Conservation (phyloP, 306 rosid species). For the Cicer judaicum region DNA sequence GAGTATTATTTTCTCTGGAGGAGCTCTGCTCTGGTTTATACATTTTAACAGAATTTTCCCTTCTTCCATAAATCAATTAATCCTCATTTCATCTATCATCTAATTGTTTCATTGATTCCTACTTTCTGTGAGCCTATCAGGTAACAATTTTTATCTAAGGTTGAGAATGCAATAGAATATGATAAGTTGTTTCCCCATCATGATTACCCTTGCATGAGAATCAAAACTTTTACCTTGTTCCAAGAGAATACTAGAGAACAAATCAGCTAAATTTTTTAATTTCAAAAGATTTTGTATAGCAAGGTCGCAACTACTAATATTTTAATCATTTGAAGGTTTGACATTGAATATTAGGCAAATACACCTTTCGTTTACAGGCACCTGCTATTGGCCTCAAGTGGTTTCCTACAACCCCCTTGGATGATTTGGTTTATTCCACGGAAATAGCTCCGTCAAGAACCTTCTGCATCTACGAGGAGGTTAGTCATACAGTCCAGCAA, state of each 20-base stretch:
- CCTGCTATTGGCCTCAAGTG: conserved; percentile 79
- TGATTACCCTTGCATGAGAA: conserved; percentile 13
- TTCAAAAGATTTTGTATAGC: conserved; percentile 29
- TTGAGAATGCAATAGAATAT: background rate
- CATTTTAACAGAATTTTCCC: no score
- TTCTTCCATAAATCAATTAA: no score
- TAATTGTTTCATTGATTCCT: no score
- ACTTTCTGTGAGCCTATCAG: no score
- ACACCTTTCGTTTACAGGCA: conserved; percentile 56
- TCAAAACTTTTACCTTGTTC: conserved; percentile 20
- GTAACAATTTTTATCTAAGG: background rate
- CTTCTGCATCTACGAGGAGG: conserved; percentile 91
- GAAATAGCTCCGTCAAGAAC: conserved; percentile 87
- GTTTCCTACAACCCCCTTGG: conserved; percentile 68
- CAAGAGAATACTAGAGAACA: conserved; percentile 24
- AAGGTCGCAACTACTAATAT: conserved; percentile 30
- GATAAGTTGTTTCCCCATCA: background rate
- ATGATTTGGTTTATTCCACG: conserved; percentile 53
- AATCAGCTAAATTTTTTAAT: background rate
- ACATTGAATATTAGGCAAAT: conserved; percentile 22
- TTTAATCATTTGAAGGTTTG: conserved; percentile 15
- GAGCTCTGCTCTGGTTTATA: no score
- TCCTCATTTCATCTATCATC: no score
- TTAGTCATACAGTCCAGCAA: conserved; percentile 42
- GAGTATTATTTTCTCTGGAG: no score